Evolutionary conservation across 371 early-diverging fungal species (phyloP).

Genomic region (Umbelopsis sp.): DNA sequence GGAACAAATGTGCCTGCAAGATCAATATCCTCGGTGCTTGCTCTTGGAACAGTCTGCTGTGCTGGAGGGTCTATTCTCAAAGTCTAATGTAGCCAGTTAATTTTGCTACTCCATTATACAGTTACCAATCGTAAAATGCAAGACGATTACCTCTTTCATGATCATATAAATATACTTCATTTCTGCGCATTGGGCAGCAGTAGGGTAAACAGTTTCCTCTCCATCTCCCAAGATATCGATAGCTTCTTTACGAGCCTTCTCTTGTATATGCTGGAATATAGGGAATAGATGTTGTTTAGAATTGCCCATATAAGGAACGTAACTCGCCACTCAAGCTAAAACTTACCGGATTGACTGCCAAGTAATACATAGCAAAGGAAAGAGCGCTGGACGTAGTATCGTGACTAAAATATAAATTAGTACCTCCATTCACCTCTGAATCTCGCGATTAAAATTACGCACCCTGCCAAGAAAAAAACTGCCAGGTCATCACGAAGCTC

Average conservation of each 20-base stretch:
- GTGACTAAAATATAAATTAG: constrained; percentile 21
- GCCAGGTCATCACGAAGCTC: constrained; percentile 43
- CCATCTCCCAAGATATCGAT: constrained; percentile 46
- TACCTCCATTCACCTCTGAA: neutral
- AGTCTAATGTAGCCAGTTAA: constrained; percentile 14
- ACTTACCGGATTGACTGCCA: constrained; percentile 44
- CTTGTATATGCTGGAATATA: constrained; percentile 42
- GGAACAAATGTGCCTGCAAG: neutral
- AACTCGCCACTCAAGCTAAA: too few species aligned
- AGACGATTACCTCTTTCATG: constrained; percentile 27
- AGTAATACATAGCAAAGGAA: constrained; percentile 35
- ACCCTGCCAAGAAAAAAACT: constrained; percentile 26
- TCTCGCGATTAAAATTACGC: neutral
- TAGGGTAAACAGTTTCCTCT: constrained; percentile 38
- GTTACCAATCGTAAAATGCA: too few species aligned
- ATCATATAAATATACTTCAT: constrained; percentile 49
- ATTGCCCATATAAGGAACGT: too few species aligned
- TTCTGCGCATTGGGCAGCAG: constrained; percentile 41
- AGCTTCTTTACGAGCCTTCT: constrained; percentile 47
- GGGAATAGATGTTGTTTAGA: too few species aligned
- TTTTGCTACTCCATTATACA: too few species aligned
- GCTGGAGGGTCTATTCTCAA: constrained; percentile 37
- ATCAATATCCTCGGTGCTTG: constrained; percentile 16
- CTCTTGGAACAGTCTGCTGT: constrained; percentile 18
- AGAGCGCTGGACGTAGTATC: constrained; percentile 43